Conservation (phyloP, 306 rosid genomes). For the Quercus robur region DNA sequence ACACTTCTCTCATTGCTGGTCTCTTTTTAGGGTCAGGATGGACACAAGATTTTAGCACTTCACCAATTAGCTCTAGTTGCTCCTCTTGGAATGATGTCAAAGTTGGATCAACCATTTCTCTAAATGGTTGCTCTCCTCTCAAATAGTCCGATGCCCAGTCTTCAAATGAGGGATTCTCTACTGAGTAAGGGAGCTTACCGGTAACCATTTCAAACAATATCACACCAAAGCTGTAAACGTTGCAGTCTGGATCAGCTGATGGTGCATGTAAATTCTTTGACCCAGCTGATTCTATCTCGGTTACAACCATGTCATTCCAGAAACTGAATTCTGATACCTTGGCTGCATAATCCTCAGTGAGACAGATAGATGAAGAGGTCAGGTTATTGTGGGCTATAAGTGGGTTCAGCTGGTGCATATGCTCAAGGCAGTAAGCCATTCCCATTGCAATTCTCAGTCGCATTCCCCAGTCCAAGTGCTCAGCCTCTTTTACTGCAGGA, state of each 20-base stretch:
- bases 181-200: slow-evolving; percentile 68
- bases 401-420: slow-evolving; percentile 70
- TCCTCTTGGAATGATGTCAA: slow-evolving; percentile 56
- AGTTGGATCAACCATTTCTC: slow-evolving; percentile 69
- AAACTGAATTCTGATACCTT: slow-evolving; percentile 65
- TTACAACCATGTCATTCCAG: slow-evolving; percentile 45
- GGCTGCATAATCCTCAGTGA: slow-evolving; percentile 82
- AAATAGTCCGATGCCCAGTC: slow-evolving; percentile 72
- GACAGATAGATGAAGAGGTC: slow-evolving; percentile 55
- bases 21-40: slow-evolving; percentile 46
- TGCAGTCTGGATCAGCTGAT: slow-evolving; percentile 43
- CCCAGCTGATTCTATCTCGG: slow-evolving; percentile 25
- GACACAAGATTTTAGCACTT: slow-evolving; percentile 53
- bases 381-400: slow-evolving; percentile 61
- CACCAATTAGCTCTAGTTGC: slow-evolving; percentile 53
- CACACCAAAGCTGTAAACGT: slow-evolving; percentile 79
- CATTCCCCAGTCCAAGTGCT: slow-evolving; percentile 92
- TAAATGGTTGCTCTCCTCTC: slow-evolving; percentile 39
- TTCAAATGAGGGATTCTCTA: slow-evolving; percentile 41
- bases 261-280: slow-evolving; percentile 26
- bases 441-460: slow-evolving; percentile 81
- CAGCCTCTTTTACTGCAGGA: slow-evolving; percentile 81
- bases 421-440: slow-evolving; percentile 75
- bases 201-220: slow-evolving; percentile 77
- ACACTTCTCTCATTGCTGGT: slow-evolving; percentile 59